phyloP scores from a whole-genome alignment of 257 asterid genomes.

The Salvia hispanica region DNA sequence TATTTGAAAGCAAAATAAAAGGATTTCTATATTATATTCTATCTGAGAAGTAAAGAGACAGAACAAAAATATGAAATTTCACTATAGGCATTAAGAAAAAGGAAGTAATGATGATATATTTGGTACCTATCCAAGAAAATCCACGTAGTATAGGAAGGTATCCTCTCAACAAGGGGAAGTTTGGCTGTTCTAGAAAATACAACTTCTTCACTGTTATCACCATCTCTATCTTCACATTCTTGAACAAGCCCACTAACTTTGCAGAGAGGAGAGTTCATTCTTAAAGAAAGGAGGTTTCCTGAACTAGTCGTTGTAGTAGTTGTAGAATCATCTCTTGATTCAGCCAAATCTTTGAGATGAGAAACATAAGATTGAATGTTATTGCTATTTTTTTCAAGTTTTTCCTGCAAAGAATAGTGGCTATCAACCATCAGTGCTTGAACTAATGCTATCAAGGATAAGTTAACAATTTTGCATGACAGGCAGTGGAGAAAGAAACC shows the following conservation, averaged over 20 bases:
- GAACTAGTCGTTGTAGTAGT: constrained; percentile 31
- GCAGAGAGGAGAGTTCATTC: constrained; percentile 69
- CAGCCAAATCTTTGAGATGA: constrained; percentile 48
- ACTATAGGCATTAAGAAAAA: background rate
- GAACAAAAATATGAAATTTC: background rate
- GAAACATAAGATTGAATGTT: constrained; percentile 52
- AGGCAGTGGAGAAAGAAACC: background rate
- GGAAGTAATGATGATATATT: constrained; percentile 12
- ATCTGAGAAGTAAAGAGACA: background rate
- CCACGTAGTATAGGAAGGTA: constrained; percentile 94
- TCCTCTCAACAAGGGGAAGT: constrained; percentile 67
- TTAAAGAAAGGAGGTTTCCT: constrained; percentile 59
- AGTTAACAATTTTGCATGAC: background rate
- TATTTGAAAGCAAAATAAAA: constrained; percentile 15
- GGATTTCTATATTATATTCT: constrained; percentile 8
- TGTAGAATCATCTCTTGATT: constrained; percentile 49
- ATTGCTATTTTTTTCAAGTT: constrained; percentile 53
- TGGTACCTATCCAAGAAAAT: constrained; percentile 75
- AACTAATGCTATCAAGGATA: constrained; percentile 22
- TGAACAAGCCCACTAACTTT: constrained; percentile 51
- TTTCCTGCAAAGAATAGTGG: constrained; percentile 49
- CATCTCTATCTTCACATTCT: constrained; percentile 59
- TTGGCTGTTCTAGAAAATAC: constrained; percentile 58
- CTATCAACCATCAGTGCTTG: constrained; percentile 26
- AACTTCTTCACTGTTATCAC: constrained; percentile 56